A percentile compares a stretch with the other conserved stretches of the same genome.
Conservation (phyloP, 306 rosid genomes). For the Ammopiptanthus mongolicus region DNA sequence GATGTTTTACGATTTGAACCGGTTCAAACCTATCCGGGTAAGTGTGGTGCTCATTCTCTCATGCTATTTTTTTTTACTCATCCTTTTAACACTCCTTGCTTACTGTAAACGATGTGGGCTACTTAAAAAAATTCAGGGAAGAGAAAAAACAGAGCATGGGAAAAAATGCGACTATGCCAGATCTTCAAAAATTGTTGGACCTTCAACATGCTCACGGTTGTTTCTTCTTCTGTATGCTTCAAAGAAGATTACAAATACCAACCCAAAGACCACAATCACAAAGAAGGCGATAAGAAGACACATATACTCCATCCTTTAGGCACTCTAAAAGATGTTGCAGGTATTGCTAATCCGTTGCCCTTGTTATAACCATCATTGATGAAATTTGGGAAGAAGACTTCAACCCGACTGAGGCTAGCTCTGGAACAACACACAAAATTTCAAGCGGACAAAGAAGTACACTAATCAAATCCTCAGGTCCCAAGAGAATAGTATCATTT, state of each 20-base stretch:
- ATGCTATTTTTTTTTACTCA: no score
- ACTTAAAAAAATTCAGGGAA: no score
- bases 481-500: constrained; percentile 34
- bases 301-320: constrained; percentile 30
- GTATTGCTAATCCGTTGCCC: neutral
- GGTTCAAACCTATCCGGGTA: no score
- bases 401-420: constrained; percentile 58
- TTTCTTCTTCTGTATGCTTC: constrained; percentile 72
- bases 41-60: no score
- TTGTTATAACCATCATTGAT: no score
- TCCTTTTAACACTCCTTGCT: no score
- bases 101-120: no score
- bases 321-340: neutral
- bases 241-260: constrained; percentile 40
- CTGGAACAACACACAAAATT: constrained; percentile 48
- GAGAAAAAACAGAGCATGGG: no score
- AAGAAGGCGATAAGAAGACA: constrained; percentile 33
- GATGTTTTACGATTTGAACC: no score
- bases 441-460: constrained; percentile 53
- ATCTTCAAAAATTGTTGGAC: no score
- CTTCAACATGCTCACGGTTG: constrained; percentile 65
- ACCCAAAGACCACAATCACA: constrained; percentile 31
- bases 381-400: no score
- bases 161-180: no score
- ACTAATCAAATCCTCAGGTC: constrained; percentile 42